Evolutionary conservation across 345 rosid genomes (phyloP).

Genomic region (Lepidium aucheri): DNA sequence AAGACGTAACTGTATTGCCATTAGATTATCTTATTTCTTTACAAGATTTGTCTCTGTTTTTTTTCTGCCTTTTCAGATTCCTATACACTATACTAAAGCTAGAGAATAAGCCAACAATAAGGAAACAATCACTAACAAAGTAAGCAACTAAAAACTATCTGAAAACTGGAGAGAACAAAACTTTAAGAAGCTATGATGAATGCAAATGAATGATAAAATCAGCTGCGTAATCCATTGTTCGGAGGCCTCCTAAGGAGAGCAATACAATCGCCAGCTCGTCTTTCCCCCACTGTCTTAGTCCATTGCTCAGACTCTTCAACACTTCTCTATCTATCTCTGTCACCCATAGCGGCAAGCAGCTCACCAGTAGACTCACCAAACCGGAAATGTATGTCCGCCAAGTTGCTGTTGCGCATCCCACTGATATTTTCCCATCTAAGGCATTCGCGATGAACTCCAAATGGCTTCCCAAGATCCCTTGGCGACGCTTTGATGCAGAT

Average conservation of each 20-base stretch:
- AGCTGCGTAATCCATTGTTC: conserved; percentile 63
- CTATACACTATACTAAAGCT: conserved; percentile 15
- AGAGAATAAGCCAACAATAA: neutral
- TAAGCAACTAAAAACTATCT: neutral
- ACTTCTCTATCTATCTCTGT: conserved; percentile 65
- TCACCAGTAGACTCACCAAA: conserved; percentile 70
- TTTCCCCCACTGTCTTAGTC: conserved; percentile 69
- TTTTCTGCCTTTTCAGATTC: neutral
- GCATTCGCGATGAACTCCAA: conserved; percentile 79
- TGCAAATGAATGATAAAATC: conserved; percentile 45
- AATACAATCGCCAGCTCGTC: conserved; percentile 69
- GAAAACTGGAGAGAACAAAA: conserved; percentile 17
- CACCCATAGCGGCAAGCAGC: conserved; percentile 81
- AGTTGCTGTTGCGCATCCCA: conserved; percentile 67
- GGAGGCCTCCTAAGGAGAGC: conserved; percentile 73
- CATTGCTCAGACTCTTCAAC: conserved; percentile 70
- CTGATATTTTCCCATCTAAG: conserved; percentile 76
- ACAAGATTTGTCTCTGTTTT: conserved; percentile 4
- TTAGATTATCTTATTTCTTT: neutral
- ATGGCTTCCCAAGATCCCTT: conserved; percentile 51
- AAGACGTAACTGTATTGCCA: neutral
- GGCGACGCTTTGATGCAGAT: conserved; percentile 65
- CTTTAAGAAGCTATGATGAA: neutral
- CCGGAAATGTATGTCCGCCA: conserved; percentile 74
- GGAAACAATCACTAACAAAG: neutral